Evolutionary conservation across 2,329 filamentous ascomycete species (phyloP).

Genomic region (Aspergillus eucalypticola): DNA sequence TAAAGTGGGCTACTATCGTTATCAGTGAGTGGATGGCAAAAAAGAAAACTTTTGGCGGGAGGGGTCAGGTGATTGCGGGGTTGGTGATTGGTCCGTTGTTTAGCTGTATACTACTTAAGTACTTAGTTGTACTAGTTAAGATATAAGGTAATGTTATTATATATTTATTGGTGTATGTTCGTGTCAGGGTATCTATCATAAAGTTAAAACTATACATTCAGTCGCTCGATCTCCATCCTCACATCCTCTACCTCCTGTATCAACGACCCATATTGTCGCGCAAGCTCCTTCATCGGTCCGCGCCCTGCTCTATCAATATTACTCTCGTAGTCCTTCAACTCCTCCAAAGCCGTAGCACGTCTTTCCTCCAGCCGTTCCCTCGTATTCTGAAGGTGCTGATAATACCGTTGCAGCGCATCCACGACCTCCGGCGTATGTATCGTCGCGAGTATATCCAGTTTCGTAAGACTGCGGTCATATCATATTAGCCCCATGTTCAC

Average conservation of each 20-base stretch:
- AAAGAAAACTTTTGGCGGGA: slow-evolving; percentile 28
- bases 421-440: slow-evolving; percentile 42
- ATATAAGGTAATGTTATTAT: no score
- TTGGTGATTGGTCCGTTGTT: slow-evolving; percentile 1
- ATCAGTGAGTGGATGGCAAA: slow-evolving; percentile 2
- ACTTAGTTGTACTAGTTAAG: neutral
- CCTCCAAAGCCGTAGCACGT: slow-evolving; percentile 29
- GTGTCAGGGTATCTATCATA: slow-evolving; percentile 7
- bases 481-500: neutral
- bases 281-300: slow-evolving; percentile 38
- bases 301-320: slow-evolving; percentile 14
- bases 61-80: slow-evolving; percentile 30
- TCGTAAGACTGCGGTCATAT: slow-evolving; percentile 33
- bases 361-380: slow-evolving; percentile 33
- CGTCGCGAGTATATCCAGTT: slow-evolving; percentile 37
- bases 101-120: neutral
- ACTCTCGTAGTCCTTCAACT: slow-evolving; percentile 39
- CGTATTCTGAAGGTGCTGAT: slow-evolving; percentile 33
- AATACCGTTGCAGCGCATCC: slow-evolving; percentile 36
- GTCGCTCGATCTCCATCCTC: slow-evolving; percentile 29
- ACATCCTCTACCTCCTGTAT: slow-evolving; percentile 38
- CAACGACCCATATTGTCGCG: slow-evolving; percentile 40
- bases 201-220: slow-evolving; percentile 18
- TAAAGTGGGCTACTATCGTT: neutral
- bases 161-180: neutral